phyloP scores from a whole-genome alignment of 75 land plant genomes.

The Picea sitchensis region DNA sequence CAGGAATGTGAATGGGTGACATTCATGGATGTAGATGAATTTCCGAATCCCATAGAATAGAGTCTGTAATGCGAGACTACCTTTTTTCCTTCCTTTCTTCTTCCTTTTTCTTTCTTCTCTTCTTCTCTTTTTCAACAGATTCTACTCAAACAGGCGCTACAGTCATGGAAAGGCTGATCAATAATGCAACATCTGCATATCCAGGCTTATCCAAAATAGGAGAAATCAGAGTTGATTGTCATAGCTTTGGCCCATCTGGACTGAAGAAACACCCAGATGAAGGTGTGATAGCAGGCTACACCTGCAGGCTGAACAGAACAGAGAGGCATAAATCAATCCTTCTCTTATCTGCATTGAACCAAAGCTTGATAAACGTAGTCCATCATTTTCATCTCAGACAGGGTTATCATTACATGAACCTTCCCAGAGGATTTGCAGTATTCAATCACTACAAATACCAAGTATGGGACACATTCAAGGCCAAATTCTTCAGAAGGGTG shows the following conservation, averaged over 20 bases:
- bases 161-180: conserved; percentile 29
- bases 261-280: conserved; percentile 28
- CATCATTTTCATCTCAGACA: conserved; percentile 74
- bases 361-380: conserved; percentile 65
- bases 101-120: no score
- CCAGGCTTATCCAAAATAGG: conserved; percentile 34
- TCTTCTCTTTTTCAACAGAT: conserved; percentile 9
- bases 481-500: conserved; percentile 75
- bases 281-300: conserved; percentile 80
- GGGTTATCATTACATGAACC: conserved; percentile 25
- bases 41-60: conserved; percentile 36
- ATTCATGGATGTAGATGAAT: conserved; percentile 93
- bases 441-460: conserved; percentile 96
- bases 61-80: background rate
- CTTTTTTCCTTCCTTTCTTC: no score
- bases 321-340: conserved; percentile 87
- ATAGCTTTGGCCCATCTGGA: conserved; percentile 85
- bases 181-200: conserved; percentile 16
- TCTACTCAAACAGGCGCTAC: conserved; percentile 9
- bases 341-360: conserved; percentile 52
- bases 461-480: conserved; percentile 89
- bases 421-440: conserved; percentile 36
- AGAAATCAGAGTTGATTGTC: conserved; percentile 54
- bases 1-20: conserved; percentile 75
- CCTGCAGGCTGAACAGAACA: conserved; percentile 50